phyloP scores from a whole-genome alignment of 257 asterid species.

The Ophiorrhiza pumila region DNA sequence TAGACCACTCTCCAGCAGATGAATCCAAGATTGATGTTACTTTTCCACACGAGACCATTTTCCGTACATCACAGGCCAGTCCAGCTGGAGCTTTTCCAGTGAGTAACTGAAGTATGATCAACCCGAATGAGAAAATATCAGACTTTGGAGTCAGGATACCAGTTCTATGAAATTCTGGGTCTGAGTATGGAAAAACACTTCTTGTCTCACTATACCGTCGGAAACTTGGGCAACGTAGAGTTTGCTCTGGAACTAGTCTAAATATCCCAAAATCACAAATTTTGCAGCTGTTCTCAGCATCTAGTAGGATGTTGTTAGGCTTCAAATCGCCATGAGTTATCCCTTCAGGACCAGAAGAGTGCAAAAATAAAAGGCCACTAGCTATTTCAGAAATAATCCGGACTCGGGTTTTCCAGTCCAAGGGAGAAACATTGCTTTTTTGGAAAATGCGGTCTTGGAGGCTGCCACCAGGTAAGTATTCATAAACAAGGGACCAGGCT shows the following conservation, averaged over 20 bases:
- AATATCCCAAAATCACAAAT: slow-evolving; percentile 57
- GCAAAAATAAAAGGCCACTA: slow-evolving; percentile 60
- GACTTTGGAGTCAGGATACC: slow-evolving; percentile 55
- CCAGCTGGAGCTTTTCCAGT: slow-evolving; percentile 56
- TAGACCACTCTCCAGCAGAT: slow-evolving; percentile 80
- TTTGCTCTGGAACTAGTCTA: slow-evolving; percentile 45
- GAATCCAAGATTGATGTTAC: slow-evolving; percentile 50
- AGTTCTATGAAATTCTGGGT: slow-evolving; percentile 64
- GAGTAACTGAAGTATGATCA: slow-evolving; percentile 64
- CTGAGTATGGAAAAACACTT: slow-evolving; percentile 50
- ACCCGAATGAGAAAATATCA: slow-evolving; percentile 70
- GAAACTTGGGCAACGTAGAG: slow-evolving; percentile 63
- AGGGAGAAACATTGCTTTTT: slow-evolving; percentile 33
- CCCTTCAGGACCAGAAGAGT: slow-evolving; percentile 42
- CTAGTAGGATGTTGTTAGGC: slow-evolving; percentile 67
- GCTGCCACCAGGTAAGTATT: slow-evolving; percentile 67
- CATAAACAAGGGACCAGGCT: slow-evolving; percentile 64
- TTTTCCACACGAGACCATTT: slow-evolving; percentile 40
- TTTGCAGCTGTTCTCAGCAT: slow-evolving; percentile 50
- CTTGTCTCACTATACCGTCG: slow-evolving; percentile 39
- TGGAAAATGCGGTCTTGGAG: slow-evolving; percentile 50
- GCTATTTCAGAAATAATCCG: slow-evolving; percentile 61
- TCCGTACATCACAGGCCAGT: slow-evolving; percentile 44
- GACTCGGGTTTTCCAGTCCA: slow-evolving; percentile 68
- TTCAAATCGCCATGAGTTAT: slow-evolving; percentile 67